phyloP scores from a whole-genome alignment of 164 flowering plant species.

The Magnolia changhungtana region DNA sequence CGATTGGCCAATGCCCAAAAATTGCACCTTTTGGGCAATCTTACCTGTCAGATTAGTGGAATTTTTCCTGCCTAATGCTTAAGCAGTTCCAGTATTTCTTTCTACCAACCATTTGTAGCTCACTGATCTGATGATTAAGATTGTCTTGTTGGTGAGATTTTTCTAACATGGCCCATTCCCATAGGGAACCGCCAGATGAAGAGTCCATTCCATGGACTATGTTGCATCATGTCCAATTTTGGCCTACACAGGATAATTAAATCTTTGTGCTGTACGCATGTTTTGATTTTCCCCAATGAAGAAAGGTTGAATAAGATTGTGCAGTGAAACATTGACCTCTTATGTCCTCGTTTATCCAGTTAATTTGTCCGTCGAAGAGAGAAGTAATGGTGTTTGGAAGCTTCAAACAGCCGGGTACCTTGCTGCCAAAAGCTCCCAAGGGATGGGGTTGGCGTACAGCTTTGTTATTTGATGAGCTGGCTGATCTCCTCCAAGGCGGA shows the following conservation, averaged over 20 bases:
- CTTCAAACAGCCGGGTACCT: slow-evolving; percentile 85
- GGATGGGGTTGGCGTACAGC: slow-evolving; percentile 99
- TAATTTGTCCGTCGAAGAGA: slow-evolving; percentile 93
- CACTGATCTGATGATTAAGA: neutral
- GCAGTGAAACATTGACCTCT: neutral
- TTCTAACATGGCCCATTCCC: neutral
- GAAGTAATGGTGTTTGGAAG: slow-evolving; percentile 94
- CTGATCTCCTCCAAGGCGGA: slow-evolving; percentile 85
- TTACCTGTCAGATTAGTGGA: neutral
- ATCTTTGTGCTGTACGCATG: neutral
- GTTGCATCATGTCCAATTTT: neutral
- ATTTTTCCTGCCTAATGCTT: neutral
- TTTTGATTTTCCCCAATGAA: neutral
- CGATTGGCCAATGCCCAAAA: no score
- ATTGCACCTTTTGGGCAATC: no score
- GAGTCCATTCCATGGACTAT: neutral
- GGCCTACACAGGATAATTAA: neutral
- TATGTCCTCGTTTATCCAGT: slow-evolving; percentile 29
- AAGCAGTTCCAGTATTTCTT: neutral
- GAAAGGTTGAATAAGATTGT: neutral
- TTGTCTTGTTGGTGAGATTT: neutral
- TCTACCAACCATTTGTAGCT: neutral
- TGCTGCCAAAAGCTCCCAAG: slow-evolving; percentile 95
- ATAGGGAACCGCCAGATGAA: neutral
- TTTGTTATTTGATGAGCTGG: slow-evolving; percentile 79